Evolutionary conservation across 192 early-diverging fungal genomes (phyloP).

Genomic region (Mortierella alpina): DNA sequence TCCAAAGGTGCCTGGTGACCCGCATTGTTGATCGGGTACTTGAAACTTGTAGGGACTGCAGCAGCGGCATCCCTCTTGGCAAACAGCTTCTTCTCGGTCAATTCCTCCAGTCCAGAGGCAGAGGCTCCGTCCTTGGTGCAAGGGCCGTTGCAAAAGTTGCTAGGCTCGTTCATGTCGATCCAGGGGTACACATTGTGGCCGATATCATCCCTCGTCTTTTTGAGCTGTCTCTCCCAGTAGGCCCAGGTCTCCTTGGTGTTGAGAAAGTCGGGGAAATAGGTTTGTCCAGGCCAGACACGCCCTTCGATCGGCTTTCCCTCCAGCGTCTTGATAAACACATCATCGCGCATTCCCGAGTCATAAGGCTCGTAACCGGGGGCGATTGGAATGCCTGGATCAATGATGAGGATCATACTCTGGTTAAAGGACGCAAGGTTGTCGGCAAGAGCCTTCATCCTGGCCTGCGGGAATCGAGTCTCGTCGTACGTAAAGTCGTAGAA

Average conservation of each 20-base stretch:
- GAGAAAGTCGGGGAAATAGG: conserved; percentile 74
- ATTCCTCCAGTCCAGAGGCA: neutral
- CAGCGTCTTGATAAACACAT: conserved; percentile 68
- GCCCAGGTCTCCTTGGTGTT: conserved; percentile 55
- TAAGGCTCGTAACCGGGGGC: conserved; percentile 63
- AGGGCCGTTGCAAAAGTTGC: conserved; percentile 71
- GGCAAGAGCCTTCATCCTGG: conserved; percentile 60
- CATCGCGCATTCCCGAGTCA: conserved; percentile 56
- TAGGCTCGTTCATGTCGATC: conserved; percentile 81
- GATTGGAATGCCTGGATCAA: conserved; percentile 72
- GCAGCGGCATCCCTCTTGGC: conserved; percentile 18
- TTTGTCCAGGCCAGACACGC: conserved; percentile 75
- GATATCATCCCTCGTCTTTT: conserved; percentile 64
- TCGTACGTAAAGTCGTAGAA: conserved; percentile 72
- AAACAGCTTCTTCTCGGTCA: neutral
- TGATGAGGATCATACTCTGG: conserved; percentile 71
- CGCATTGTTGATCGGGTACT: conserved; percentile 52
- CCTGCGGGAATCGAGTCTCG: conserved; percentile 62
- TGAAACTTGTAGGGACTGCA: conserved; percentile 42
- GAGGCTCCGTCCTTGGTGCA: conserved; percentile 43
- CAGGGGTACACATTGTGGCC: conserved; percentile 66
- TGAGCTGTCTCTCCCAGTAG: conserved; percentile 36
- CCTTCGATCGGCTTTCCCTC: conserved; percentile 65
- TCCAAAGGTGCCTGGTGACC: conserved; percentile 36
- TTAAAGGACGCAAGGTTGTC: conserved; percentile 55